phyloP scores from a whole-genome alignment of 495 filamentous ascomycete genomes.

The Neohortaea acidophila region DNA sequence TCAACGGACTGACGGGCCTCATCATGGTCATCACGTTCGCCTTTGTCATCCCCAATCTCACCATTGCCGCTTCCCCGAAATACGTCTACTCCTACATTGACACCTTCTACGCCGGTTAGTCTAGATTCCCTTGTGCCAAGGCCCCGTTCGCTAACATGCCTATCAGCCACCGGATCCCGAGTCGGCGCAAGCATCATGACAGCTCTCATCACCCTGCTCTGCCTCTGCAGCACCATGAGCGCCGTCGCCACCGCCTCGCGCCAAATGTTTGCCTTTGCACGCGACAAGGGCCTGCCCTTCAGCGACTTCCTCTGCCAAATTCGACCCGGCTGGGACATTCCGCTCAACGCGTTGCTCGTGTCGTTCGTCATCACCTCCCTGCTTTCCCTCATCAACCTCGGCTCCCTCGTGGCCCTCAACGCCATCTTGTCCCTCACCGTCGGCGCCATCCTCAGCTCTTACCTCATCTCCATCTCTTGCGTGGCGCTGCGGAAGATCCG shows the following conservation, averaged over 20 bases:
- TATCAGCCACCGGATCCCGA: neutral
- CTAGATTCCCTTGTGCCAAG: slow-evolving; percentile 5
- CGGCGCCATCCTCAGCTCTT: slow-evolving; percentile 12
- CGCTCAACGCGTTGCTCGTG: slow-evolving; percentile 11
- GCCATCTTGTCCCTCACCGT: slow-evolving; percentile 13
- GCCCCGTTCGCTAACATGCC: slow-evolving; percentile 5
- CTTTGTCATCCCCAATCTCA: slow-evolving; percentile 12
- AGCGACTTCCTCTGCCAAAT: slow-evolving; percentile 11
- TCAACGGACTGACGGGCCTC: slow-evolving; percentile 19
- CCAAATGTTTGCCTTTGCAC: slow-evolving; percentile 13
- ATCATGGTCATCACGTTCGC: slow-evolving; percentile 18
- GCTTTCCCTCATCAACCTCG: slow-evolving; percentile 17
- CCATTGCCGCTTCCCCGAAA: neutral
- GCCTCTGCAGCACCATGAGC: neutral
- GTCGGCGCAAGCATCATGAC: neutral
- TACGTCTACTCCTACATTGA: slow-evolving; percentile 11
- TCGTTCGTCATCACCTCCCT: slow-evolving; percentile 9
- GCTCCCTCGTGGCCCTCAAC: slow-evolving; percentile 13
- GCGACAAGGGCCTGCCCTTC: slow-evolving; percentile 17
- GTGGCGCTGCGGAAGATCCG: slow-evolving; percentile 4
- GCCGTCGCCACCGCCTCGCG: slow-evolving; percentile 17
- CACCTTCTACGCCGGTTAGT: slow-evolving; percentile 9
- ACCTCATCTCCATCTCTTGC: slow-evolving; percentile 13
- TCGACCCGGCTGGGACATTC: slow-evolving; percentile 4
- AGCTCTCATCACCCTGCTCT: neutral